Evolutionary conservation across 139 green algal species (phyloP).

Genomic region (Chlorella sp.): DNA sequence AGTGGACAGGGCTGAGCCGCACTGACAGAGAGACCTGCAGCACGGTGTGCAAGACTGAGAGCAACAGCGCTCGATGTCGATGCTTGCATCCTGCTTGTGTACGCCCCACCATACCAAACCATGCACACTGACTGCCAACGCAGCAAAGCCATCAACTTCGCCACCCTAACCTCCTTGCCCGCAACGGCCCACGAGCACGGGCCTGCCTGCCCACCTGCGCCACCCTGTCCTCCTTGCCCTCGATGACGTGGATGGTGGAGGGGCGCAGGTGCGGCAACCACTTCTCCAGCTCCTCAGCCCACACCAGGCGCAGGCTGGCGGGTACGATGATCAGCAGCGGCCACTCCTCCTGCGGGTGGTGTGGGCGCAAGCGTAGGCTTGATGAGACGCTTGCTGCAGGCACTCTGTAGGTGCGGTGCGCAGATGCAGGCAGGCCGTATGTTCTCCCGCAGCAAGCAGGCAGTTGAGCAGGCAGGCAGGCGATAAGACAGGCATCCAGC

Average conservation of each 20-base stretch:
- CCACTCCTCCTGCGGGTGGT: slow-evolving; percentile 79
- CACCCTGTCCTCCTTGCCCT: slow-evolving; percentile 68
- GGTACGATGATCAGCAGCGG: slow-evolving; percentile 92
- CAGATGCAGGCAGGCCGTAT: no score
- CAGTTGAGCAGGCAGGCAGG: no score
- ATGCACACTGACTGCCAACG: neutral
- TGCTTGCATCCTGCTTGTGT: no score
- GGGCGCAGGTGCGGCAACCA: slow-evolving; percentile 91
- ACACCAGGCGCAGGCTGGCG: slow-evolving; percentile 88
- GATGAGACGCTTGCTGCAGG: neutral
- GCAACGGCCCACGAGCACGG: no score
- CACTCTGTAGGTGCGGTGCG: no score
- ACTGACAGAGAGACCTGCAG: no score
- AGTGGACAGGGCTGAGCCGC: neutral
- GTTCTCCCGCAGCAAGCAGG: no score
- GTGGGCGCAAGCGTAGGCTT: neutral
- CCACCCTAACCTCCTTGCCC: no score
- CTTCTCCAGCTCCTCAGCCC: slow-evolving; percentile 95
- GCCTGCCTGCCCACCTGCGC: neutral
- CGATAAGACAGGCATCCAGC: neutral
- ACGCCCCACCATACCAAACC: neutral
- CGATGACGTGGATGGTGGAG: slow-evolving; percentile 74
- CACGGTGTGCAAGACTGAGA: no score
- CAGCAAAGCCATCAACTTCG: no score
- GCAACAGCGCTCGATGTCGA: no score